phyloP scores from a whole-genome alignment of 169 alveolate species.

The Theileria parva region DNA sequence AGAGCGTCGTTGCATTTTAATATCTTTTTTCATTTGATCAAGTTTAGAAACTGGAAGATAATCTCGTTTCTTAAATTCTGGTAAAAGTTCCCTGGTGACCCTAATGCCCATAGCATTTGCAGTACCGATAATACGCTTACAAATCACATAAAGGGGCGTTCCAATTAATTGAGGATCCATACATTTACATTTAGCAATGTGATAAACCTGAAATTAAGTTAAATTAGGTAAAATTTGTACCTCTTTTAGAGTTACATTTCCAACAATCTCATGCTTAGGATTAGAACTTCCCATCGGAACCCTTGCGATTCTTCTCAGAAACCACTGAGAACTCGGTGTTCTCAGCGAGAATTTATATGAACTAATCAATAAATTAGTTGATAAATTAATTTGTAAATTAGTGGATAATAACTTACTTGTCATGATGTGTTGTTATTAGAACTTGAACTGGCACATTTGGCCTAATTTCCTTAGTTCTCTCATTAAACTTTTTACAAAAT shows the following conservation, averaged over 20 bases:
- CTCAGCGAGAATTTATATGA: constrained; percentile 80
- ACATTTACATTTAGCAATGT: constrained; percentile 82
- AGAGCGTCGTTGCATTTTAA: constrained; percentile 61
- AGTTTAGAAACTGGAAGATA: constrained; percentile 75
- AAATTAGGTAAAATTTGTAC: constrained; percentile 20
- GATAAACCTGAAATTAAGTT: constrained; percentile 73
- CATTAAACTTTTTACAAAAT: constrained; percentile 88
- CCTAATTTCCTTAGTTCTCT: constrained; percentile 77
- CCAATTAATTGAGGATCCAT: constrained; percentile 84
- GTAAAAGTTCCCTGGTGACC: constrained; percentile 75
- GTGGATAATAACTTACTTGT: constrained; percentile 58
- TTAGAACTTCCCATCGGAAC: constrained; percentile 83
- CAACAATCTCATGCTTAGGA: constrained; percentile 82
- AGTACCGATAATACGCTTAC: constrained; percentile 71
- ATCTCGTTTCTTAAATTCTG: constrained; percentile 80
- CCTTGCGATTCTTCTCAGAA: constrained; percentile 84
- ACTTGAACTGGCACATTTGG: constrained; percentile 88
- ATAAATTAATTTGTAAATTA: too few species aligned
- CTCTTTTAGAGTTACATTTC: constrained; percentile 85
- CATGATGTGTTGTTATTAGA: constrained; percentile 74
- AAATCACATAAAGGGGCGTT: constrained; percentile 70
- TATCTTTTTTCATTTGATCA: constrained; percentile 79
- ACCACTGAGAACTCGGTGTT: constrained; percentile 88
- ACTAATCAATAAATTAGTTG: constrained; percentile 32
- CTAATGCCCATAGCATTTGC: constrained; percentile 78